Percentiles rank a stretch among this genome's conserved stretches.
Evolutionary conservation across 2,329 filamentous ascomycete species (phyloP).

Genomic region (Parastagonospora avenae): DNA sequence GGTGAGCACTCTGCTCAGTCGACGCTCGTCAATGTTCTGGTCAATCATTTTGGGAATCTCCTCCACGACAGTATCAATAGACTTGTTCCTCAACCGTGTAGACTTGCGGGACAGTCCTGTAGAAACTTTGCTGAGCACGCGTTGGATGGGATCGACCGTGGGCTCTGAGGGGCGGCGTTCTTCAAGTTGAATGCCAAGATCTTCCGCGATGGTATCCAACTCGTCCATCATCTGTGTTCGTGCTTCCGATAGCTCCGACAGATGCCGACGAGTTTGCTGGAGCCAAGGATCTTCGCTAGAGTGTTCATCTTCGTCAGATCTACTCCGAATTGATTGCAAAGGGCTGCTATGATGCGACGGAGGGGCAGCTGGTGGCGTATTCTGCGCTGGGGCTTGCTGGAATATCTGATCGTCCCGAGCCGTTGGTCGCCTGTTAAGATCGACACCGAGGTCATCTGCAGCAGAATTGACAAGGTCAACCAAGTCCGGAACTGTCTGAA

Average conservation of each 20-base stretch:
- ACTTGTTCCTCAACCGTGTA: slow-evolving; percentile 22
- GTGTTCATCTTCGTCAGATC: slow-evolving; percentile 7
- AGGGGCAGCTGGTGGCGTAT: slow-evolving; percentile 6
- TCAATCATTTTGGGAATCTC: slow-evolving; percentile 20
- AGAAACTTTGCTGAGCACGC: slow-evolving; percentile 13
- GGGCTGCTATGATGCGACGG: not conserved
- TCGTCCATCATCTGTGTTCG: slow-evolving; percentile 29
- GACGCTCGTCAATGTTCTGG: slow-evolving; percentile 13
- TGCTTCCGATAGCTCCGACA: slow-evolving; percentile 27
- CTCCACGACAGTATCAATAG: slow-evolving; percentile 19
- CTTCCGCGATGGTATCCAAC: slow-evolving; percentile 37
- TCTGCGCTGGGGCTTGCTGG: slow-evolving; percentile 26
- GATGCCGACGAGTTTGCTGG: slow-evolving; percentile 22
- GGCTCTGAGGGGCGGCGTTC: slow-evolving; percentile 6
- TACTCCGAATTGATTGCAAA: slow-evolving; percentile 5
- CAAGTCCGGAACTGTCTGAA: slow-evolving; percentile 42
- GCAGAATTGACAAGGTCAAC: slow-evolving; percentile 44
- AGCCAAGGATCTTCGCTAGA: slow-evolving; percentile 23
- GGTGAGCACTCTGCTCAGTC: slow-evolving; percentile 17
- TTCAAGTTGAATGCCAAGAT: slow-evolving; percentile 29
- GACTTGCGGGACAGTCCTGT: slow-evolving; percentile 9
- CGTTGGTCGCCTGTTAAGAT: slow-evolving; percentile 31
- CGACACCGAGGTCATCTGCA: slow-evolving; percentile 43
- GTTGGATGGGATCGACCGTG: slow-evolving; percentile 11
- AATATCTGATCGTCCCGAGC: slow-evolving; percentile 33